Evolutionary conservation across 1,139 yeast species (phyloP).

Genomic region (Magnusiomyces suaveolens): DNA sequence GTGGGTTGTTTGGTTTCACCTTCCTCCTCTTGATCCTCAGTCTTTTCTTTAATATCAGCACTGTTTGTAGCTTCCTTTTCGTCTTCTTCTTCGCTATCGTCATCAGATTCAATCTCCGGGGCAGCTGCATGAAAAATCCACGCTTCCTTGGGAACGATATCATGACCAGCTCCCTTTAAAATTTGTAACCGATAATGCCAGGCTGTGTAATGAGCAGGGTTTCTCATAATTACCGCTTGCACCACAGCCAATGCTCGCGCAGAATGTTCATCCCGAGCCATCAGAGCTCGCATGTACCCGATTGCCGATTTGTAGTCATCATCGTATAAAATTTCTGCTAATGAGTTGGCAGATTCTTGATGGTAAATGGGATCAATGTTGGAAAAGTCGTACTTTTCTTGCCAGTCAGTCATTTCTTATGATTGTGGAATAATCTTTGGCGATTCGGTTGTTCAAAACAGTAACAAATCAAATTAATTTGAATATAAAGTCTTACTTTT

Average conservation of each 20-base stretch:
- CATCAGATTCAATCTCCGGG: conserved; percentile 1
- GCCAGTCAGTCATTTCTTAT: not conserved
- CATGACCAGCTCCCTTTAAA: conserved; percentile 37
- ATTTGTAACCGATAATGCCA: conserved; percentile 68
- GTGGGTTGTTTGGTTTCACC: not conserved
- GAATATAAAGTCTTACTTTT: too few species aligned
- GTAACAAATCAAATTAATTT: too few species aligned
- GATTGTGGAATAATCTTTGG: not conserved
- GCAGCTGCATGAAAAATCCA: conserved; percentile 13
- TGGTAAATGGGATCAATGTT: conserved; percentile 30
- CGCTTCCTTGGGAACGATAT: conserved; percentile 22
- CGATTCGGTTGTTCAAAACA: too few species aligned
- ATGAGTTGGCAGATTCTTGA: conserved; percentile 37
- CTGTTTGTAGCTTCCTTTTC: not conserved
- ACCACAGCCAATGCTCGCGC: conserved; percentile 65
- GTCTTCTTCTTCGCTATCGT: not conserved
- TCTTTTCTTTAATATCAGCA: not conserved
- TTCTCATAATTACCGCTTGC: conserved; percentile 48
- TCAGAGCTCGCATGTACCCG: conserved; percentile 53
- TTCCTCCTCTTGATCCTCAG: not conserved
- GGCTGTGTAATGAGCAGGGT: conserved; percentile 87
- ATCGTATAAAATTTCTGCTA: conserved; percentile 71
- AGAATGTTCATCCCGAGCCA: conserved; percentile 52
- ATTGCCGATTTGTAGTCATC: conserved; percentile 56
- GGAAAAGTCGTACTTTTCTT: conserved; percentile 25